phyloP scores from a whole-genome alignment of 192 early-diverging fungal genomes.

The Rhizophagus clarus region DNA sequence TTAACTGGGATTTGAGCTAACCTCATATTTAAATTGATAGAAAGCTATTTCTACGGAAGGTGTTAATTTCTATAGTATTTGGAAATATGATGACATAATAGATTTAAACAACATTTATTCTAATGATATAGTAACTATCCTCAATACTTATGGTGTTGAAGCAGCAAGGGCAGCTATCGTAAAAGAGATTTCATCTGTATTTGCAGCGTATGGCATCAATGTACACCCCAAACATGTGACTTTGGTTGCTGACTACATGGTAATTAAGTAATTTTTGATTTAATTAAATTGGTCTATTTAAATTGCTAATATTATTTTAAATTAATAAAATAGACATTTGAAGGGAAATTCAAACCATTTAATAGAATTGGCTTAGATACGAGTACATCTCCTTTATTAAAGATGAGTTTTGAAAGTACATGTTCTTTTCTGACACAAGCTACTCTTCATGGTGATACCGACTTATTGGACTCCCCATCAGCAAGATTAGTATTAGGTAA shows the following conservation, averaged over 20 bases:
- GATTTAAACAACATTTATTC: conserved; percentile 89
- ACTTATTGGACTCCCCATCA: conserved; percentile 87
- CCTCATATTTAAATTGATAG: conserved; percentile 35
- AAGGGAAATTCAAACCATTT: conserved; percentile 98
- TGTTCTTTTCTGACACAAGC: conserved; percentile 93
- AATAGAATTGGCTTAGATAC: conserved; percentile 93
- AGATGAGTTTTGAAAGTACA: conserved; percentile 99
- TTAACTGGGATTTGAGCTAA: neutral
- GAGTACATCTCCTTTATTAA: conserved; percentile 90
- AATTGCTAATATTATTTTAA: conserved; percentile 1
- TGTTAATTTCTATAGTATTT: conserved; percentile 89
- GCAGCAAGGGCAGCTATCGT: conserved; percentile 92
- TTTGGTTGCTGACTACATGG: conserved; percentile 98
- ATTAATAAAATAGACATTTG: conserved; percentile 73
- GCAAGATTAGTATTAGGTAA: conserved; percentile 93
- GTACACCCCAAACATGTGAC: conserved; percentile 95
- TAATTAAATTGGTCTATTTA: neutral
- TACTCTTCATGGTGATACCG: conserved; percentile 86
- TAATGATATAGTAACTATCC: conserved; percentile 95
- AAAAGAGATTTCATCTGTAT: conserved; percentile 89
- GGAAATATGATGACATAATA: conserved; percentile 74
- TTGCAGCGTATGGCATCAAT: conserved; percentile 90
- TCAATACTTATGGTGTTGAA: conserved; percentile 96
- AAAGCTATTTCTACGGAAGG: conserved; percentile 84
- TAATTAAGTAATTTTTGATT: conserved; percentile 36